These are phyloP conservation scores for Thermomucor indicae-seudaticae DNA, from an alignment of 371 early-diverging fungal genomes.

Conservation along the genomic window DNA sequence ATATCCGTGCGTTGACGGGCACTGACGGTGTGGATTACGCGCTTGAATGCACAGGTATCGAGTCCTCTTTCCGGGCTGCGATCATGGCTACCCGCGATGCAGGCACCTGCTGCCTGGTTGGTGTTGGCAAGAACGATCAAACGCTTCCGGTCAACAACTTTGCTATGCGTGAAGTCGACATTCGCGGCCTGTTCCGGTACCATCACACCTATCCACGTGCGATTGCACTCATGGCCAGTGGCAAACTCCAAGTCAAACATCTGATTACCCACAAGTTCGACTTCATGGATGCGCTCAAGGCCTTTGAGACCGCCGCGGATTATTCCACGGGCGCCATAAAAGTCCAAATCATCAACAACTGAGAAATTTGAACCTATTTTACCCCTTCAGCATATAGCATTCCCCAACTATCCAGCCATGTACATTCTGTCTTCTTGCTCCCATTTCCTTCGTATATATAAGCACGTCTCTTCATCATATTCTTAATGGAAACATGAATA, in stretches of 20 bases:
- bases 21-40: slow-evolving; percentile 34
- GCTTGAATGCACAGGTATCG: slow-evolving; percentile 43
- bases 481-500: no score
- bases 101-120: slow-evolving; percentile 40
- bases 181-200: slow-evolving; percentile 34
- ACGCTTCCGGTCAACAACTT: slow-evolving; percentile 41
- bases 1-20: slow-evolving; percentile 26
- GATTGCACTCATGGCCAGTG: slow-evolving; percentile 28
- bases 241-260: slow-evolving; percentile 33
- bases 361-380: not conserved
- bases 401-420: not conserved
- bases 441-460: not conserved
- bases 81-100: slow-evolving; percentile 42
- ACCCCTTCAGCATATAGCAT: not conserved
- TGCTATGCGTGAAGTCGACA: slow-evolving; percentile 47
- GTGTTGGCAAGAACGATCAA: slow-evolving; percentile 45
- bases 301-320: slow-evolving; percentile 38
- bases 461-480: not conserved
- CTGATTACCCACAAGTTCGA: slow-evolving; percentile 31
- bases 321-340: slow-evolving; percentile 36
- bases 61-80: slow-evolving; percentile 37
- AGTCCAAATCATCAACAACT: slow-evolving; percentile 41
- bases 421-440: slow-evolving; percentile 13
- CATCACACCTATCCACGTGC: slow-evolving; percentile 47
- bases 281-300: slow-evolving; percentile 38